Conservation (phyloP, 2,329 filamentous ascomycete genomes). For the Dactylellina leptospora region DNA sequence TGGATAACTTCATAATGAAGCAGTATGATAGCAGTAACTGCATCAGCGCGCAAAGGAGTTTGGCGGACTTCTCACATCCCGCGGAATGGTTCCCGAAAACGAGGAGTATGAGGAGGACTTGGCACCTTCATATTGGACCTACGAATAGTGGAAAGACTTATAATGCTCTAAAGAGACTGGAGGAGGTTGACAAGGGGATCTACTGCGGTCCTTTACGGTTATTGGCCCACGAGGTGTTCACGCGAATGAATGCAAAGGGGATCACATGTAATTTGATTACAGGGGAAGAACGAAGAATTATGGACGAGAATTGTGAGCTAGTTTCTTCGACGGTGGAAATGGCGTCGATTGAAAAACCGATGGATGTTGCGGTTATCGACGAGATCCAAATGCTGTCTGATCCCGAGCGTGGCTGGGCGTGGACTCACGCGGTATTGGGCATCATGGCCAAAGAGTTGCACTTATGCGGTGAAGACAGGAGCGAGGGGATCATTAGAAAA, state of each 20-base stretch:
- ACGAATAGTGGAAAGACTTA: slow-evolving; percentile 99
- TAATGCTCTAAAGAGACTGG: slow-evolving; percentile 84
- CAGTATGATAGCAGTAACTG: slow-evolving; percentile 37
- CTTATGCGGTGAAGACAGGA: slow-evolving; percentile 87
- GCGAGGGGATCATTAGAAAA: slow-evolving; percentile 78
- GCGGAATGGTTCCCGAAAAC: slow-evolving; percentile 92
- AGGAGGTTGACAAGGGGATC: slow-evolving; percentile 77
- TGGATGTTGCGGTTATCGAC: slow-evolving; percentile 94
- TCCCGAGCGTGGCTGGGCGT: slow-evolving; percentile 83
- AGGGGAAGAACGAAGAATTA: slow-evolving; percentile 83
- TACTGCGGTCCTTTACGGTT: slow-evolving; percentile 91
- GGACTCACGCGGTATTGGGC: slow-evolving; percentile 89
- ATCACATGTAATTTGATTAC: slow-evolving; percentile 82
- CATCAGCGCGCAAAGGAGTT: slow-evolving; percentile 34
- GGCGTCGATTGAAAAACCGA: slow-evolving; percentile 68
- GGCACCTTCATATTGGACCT: slow-evolving; percentile 93
- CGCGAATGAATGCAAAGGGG: slow-evolving; percentile 81
- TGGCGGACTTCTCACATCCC: slow-evolving; percentile 62
- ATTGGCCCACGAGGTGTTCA: slow-evolving; percentile 92
- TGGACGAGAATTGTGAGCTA: slow-evolving; percentile 69
- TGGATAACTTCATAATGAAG: slow-evolving; percentile 47
- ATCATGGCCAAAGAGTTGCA: slow-evolving; percentile 88
- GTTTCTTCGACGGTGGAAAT: slow-evolving; percentile 95
- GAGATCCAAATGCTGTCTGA: slow-evolving; percentile 98
- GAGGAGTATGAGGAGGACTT: slow-evolving; percentile 77